Conservation (phyloP, 257 asterid species). For the Rubia yunnanensis region DNA sequence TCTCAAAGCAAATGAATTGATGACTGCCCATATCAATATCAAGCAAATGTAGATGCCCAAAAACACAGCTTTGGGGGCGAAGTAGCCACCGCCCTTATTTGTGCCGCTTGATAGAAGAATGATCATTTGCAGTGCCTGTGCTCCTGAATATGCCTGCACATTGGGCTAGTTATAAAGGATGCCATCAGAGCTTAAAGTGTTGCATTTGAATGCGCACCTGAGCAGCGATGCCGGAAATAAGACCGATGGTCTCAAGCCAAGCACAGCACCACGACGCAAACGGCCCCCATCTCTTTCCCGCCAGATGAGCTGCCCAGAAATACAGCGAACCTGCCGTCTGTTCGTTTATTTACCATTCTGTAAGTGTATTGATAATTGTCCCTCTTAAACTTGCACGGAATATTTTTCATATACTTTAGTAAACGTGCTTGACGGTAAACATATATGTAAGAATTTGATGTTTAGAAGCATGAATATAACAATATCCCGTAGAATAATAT, state of each 20-base stretch:
- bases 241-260: conserved; percentile 43
- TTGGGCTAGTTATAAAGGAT: no score
- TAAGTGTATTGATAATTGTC: no score
- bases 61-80: conserved; percentile 33
- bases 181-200: no score
- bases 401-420: no score
- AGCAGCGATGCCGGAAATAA: conserved; percentile 39
- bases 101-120: conserved; percentile 34
- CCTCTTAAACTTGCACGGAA: no score
- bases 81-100: conserved; percentile 35
- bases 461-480: no score
- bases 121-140: conserved; percentile 33
- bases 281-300: conserved; percentile 44
- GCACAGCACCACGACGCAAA: conserved; percentile 50
- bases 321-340: conserved; percentile 46
- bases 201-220: no score
- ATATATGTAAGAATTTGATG: no score
- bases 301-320: conserved; percentile 44
- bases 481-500: no score
- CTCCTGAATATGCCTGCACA: conserved; percentile 35
- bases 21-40: conserved; percentile 33
- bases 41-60: conserved; percentile 30
- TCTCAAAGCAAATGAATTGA: conserved; percentile 36
- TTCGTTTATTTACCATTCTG: no score
- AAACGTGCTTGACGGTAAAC: no score